Conservation (phyloP, 129 eudicot species). For the Lactuca sativa region DNA sequence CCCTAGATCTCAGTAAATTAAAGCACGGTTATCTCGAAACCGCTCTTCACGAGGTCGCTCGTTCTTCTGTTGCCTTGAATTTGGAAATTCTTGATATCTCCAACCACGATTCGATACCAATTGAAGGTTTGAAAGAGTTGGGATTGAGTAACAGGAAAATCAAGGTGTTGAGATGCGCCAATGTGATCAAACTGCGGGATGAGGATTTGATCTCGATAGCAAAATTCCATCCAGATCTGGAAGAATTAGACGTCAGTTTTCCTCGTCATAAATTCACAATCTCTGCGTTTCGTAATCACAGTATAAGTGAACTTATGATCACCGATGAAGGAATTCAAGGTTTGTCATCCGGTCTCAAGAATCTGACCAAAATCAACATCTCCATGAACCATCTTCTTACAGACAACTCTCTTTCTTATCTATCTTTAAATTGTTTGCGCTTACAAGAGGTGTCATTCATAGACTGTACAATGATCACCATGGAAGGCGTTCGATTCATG, state of each 20-base stretch:
- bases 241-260: slow-evolving; percentile 57
- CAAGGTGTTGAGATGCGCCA: slow-evolving; percentile 52
- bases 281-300: neutral
- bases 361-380: slow-evolving; percentile 38
- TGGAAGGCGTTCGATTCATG: slow-evolving; percentile 37
- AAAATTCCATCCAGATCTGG: slow-evolving; percentile 37
- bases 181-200: slow-evolving; percentile 35
- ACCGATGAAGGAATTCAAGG: slow-evolving; percentile 51
- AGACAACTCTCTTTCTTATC: slow-evolving; percentile 33
- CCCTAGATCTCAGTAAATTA: slow-evolving; percentile 42
- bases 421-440: slow-evolving; percentile 43
- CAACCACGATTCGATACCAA: slow-evolving; percentile 32
- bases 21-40: slow-evolving; percentile 18
- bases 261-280: slow-evolving; percentile 36
- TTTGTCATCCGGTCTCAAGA: slow-evolving; percentile 39
- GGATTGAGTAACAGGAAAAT: slow-evolving; percentile 36
- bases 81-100: slow-evolving; percentile 46
- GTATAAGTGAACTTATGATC: slow-evolving; percentile 24
- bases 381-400: slow-evolving; percentile 53
- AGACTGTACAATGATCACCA: slow-evolving; percentile 43
- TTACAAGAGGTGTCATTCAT: slow-evolving; percentile 31
- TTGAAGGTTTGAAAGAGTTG: slow-evolving; percentile 28
- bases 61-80: slow-evolving; percentile 18
- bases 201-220: slow-evolving; percentile 41
- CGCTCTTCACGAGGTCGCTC: slow-evolving; percentile 30